Base-by-base conservation (phyloP, 352 stramenopile genomes). In the Phytophthora megakarya region DNA sequence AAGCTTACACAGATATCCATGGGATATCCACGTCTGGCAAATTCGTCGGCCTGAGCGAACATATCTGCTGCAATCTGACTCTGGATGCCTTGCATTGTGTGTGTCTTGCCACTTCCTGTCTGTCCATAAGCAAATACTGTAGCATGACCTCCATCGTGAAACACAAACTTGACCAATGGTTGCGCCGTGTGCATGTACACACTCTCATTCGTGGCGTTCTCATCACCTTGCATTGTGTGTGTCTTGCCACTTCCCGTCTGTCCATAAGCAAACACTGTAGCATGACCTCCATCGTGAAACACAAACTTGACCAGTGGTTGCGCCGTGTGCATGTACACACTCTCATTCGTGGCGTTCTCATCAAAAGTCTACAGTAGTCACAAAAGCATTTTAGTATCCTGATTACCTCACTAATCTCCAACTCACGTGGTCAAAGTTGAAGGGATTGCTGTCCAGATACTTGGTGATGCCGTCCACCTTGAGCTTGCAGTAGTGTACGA, bases 391-490 rank as follows among this genome's bases (percentile, higher is more conserved):
- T 40, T 6, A 37, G 22, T 37, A 9, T 42, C 12, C 21, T 35
- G 12, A 10, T 44, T 45, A 44, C 6, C 19, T 28, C 5, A 5
- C n/a, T 21, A 16, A 47, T 3, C 22, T 3, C 26, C 18, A 6
- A 13, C 72, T 56, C 66, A 88, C 79, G 50, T 93, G 85, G 21
- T 95, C 86, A 62, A 93, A 95, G 42, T 86, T 81, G 74, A 99
- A 99, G 0, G 91, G 86, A 32, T 97, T 98, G 72, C 97, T 98
- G 72, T 99, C 96, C 13, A 99, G 79, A 68, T 98, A 99, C 77
- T 99, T 99, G 44, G 91, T 98, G 59, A 99, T 99, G 25, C 97
- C 97, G 72, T 99, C 97, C 13, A 99, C 97, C 58, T 97, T 96
- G 38, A 99, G 79, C 73, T 99, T 99, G 64, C 96, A 98, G 61